Evolutionary conservation across 768 basidiomycete genomes (phyloP), one percentile per base, ranked within the genome.

Genomic region (Boletus bicolor): DNA sequence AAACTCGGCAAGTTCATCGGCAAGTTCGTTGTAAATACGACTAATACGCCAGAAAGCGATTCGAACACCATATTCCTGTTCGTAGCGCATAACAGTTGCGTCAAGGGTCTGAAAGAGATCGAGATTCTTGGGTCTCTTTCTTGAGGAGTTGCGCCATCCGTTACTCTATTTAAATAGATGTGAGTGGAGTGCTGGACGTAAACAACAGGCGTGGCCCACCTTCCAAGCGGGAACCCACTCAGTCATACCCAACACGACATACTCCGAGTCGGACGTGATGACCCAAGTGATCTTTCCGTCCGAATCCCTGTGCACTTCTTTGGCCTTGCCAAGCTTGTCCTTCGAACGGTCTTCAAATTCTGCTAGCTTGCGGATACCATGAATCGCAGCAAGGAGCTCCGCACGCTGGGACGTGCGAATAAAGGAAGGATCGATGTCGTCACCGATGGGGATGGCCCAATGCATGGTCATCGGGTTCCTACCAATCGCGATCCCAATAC

Each of bases 151-250:
- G 46, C 50, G 56, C 62, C 54, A 64, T 26, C 54, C 51, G 3
- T 58, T 44, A 10, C 12, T 36, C 58, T 55, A 21, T 30, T 17
- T 36, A 12, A 2, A 37, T 2, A 30, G 4, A 36, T 61, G n/a
- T 50, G 35, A 32, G 5, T 6, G 32, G 39, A 39, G 14, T n/a
- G n/a, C n/a, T 12, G 17, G 3, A 26, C 8, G 11, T 6, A 1
- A n/a, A 35, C 7, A 17, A 32, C 10, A 28, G 28, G 4, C 7
- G 6, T 15, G 17, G 26, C 47, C 45, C 17, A 68, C 72, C 65
- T 68, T 68, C 72, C 72, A 76, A 32, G 32, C n/a, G 4, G 67
- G 71, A 45, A 71, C 57, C 71, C 70, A 74, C 55, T 75, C 66
- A 1, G 73, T 72, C 46, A 73, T 71, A 4, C 71, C 73, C 39